Base-by-base conservation (phyloP, 1,284 basidiomycete genomes). In the Anthracocystis panici-leucophaei region DNA sequence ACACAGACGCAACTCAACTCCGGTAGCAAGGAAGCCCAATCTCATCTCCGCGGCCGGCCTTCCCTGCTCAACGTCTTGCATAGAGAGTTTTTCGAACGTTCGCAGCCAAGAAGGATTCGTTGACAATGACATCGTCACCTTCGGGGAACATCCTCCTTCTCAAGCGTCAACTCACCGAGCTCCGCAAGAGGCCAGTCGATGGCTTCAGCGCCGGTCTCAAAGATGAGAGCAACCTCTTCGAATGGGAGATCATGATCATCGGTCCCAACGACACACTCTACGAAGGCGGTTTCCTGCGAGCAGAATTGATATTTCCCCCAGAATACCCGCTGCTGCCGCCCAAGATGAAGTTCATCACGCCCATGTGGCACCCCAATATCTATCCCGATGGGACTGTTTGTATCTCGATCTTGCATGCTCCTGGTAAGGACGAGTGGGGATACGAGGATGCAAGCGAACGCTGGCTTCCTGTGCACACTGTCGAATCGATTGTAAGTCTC, bases 291-390 rank as follows among this genome's bases (percentile, higher is more conserved):
- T 84, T 85, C 71, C 65, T 85, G 14, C 57, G 65, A n/a, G 83
- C 83, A 27, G 82, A 84, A 64, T 77, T 85, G 57, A 74, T 77
- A 57, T 85, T 85, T 50, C 83, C 83, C 8, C 72, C 73, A 65
- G 83, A 85, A 85, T 99, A 92, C 85, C 96, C 96, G 20, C 87
- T 97, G 57, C 88, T 91, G 41, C 96, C 96, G 20, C 96, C 96
- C 41, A 96, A 93, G 90, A 94, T 99, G 93, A 90, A 90, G 61
- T 99, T 99, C 85, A 89, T 92, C 74, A 95, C 95, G 6, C 91
- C 91, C 68, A 98, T 99, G 95, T 98, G 96, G 96, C 96, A 99
- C 87, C 96, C 97, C 14, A 99, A 97, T 86, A 93, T 85, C 51
- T 99, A 98, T 84, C 83, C 90, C 21, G 92, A 94, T 85, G 94